Evolutionary conservation across 1,284 basidiomycete genomes (phyloP), one percentile per base, ranked within the genome.

Genomic region (Sutorius eximius): DNA sequence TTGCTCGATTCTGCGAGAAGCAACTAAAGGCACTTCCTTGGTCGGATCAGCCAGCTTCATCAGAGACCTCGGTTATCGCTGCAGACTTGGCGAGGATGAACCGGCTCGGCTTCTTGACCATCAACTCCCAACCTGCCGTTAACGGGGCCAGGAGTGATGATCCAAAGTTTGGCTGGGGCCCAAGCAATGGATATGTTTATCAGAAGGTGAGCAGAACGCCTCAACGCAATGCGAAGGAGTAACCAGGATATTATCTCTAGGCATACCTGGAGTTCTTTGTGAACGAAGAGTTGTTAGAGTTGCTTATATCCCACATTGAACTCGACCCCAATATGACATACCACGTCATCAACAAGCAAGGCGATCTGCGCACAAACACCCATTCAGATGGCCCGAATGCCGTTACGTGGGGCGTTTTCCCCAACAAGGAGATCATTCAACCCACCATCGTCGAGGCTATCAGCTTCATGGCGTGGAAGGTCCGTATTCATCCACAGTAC

Each of bases 341-440:
- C 79, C 95, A 98, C 68, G 94, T 95, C 50, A 94, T 94, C 70
- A 93, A 94, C 77, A 89, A 85, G 68, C 83, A 86, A 59, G 97
- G 97, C 45, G 95, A 98, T 68, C 82, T 98, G 63, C 82, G 86
- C 52, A 98, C 95, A 51, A 99, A 99, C 78, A 93, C 88, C 33
- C 86, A 89, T 59, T 89, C 89, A 1, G 92, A 96, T 34, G 92
- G 94, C 9, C 95, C 96, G 37, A 99, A 98, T 66, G 97, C 97
- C 8, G 97, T 99, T 45, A 99, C 97, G 0, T 99, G 96, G 97
- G 97, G 96, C 61, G 94, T 97, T 7, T 99, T 98, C 82, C 96
- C 97, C 18, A 93, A 93, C 41, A 95, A 97, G 73, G 97, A 99
- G 78, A 94, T 99, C 66, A 80, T 98, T 47, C 97, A 99, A 71